Evolutionary conservation across 495 filamentous ascomycete species (phyloP).

Genomic region (Halenospora varia): DNA sequence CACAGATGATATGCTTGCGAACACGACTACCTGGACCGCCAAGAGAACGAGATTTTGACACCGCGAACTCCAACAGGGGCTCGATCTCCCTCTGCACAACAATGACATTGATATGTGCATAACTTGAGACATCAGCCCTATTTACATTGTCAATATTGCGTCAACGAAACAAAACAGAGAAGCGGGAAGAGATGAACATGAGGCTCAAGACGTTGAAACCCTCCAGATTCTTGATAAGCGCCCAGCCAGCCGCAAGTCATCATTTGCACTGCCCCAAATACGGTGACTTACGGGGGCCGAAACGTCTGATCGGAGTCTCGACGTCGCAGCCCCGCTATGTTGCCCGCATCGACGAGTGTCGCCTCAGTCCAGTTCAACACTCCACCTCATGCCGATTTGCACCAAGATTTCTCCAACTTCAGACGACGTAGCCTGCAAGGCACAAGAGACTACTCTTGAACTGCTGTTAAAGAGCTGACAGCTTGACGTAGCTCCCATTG

Average conservation of each 20-base stretch:
- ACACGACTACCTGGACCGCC: too few species aligned
- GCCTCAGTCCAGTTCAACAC: background rate
- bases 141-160: background rate
- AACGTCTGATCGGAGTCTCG: background rate
- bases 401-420: background rate
- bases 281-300: background rate
- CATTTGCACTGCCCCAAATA: too few species aligned
- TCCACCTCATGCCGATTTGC: background rate
- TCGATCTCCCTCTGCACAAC: too few species aligned
- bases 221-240: background rate
- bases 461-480: background rate
- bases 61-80: too few species aligned
- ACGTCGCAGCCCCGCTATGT: background rate
- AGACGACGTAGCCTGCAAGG: background rate
- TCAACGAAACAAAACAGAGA: background rate
- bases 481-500: background rate
- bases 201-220: background rate
- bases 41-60: too few species aligned
- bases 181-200: background rate
- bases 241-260: background rate
- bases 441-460: background rate
- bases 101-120: background rate
- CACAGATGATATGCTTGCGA: too few species aligned
- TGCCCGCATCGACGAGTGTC: background rate
- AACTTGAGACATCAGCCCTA: background rate